Percentiles rank a stretch among this genome's conserved stretches.
These are phyloP conservation scores for Halteria grandinella DNA, from an alignment of 73 alveolate genomes.

Conservation along the genomic window DNA sequence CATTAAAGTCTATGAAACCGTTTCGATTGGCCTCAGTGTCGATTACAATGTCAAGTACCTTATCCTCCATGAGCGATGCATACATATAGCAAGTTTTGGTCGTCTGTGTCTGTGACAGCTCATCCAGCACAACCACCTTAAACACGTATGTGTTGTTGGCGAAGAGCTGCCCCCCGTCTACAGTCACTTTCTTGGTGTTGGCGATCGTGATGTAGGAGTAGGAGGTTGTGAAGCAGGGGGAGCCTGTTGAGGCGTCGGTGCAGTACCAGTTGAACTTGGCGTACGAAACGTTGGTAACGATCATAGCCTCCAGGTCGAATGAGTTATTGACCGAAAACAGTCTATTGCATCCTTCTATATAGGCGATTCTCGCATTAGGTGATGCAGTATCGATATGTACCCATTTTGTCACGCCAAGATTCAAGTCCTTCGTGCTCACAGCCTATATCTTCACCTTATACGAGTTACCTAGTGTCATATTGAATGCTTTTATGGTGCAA, in stretches of 20 bases:
- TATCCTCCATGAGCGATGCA: neutral
- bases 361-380: conserved; percentile 1
- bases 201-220: conserved; percentile 11
- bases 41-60: conserved; percentile 11
- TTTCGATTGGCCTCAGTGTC: neutral
- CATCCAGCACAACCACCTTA: neutral
- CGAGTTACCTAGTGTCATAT: neutral
- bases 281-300: neutral
- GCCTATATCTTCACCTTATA: conserved; percentile 14
- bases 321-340: neutral
- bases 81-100: neutral
- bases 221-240: conserved; percentile 22
- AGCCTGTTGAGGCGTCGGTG: conserved; percentile 9
- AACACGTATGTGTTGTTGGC: neutral
- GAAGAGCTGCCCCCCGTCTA: neutral
- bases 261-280: conserved; percentile 10
- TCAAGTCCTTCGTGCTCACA: neutral
- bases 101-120: neutral
- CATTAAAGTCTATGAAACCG: conserved; percentile 19
- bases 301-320: neutral
- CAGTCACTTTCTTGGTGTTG: conserved; percentile 8
- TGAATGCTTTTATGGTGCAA: conserved; percentile 12
- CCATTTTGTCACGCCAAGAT: neutral
- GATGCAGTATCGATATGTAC: conserved; percentile 4
- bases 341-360: conserved; percentile 37